phyloP scores from a whole-genome alignment of 805 yeast genomes.

The Nakazawaea holstii region DNA sequence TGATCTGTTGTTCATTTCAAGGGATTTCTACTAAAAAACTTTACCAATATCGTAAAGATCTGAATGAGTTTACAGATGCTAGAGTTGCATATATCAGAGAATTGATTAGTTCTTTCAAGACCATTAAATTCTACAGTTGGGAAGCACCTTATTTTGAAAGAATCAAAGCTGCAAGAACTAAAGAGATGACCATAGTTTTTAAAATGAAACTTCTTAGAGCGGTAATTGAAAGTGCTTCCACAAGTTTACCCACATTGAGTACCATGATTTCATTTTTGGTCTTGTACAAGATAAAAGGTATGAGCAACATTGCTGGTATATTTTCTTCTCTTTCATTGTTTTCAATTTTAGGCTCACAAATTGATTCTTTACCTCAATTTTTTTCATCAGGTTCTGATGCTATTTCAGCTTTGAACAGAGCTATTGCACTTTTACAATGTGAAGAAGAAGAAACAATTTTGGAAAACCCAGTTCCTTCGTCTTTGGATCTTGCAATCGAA shows the following conservation, averaged over 20 bases:
- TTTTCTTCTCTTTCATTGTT: constrained; percentile 70
- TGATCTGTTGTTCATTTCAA: constrained; percentile 44
- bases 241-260: constrained; percentile 62
- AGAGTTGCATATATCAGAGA: constrained; percentile 77
- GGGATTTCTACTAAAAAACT: constrained; percentile 44
- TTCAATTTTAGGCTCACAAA: constrained; percentile 52
- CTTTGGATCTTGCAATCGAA: constrained; percentile 32
- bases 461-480: constrained; percentile 8
- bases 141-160: constrained; percentile 34
- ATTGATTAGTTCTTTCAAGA: constrained; percentile 67
- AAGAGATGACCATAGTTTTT: constrained; percentile 35
- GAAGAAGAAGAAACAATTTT: constrained; percentile 34
- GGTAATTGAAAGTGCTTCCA: constrained; percentile 54
- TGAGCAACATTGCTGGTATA: constrained; percentile 50
- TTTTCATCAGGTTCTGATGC: constrained; percentile 66
- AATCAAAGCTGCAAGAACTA: constrained; percentile 28
- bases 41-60: constrained; percentile 47
- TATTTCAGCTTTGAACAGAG: constrained; percentile 49
- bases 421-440: constrained; percentile 45
- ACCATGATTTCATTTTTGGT: constrained; percentile 54
- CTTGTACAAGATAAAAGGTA: constrained; percentile 21
- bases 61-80: constrained; percentile 63
- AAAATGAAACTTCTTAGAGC: constrained; percentile 62
- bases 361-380: constrained; percentile 65
- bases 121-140: constrained; percentile 75